phyloP scores from a whole-genome alignment of 805 yeast genomes.

The Nakazawaea populi region DNA sequence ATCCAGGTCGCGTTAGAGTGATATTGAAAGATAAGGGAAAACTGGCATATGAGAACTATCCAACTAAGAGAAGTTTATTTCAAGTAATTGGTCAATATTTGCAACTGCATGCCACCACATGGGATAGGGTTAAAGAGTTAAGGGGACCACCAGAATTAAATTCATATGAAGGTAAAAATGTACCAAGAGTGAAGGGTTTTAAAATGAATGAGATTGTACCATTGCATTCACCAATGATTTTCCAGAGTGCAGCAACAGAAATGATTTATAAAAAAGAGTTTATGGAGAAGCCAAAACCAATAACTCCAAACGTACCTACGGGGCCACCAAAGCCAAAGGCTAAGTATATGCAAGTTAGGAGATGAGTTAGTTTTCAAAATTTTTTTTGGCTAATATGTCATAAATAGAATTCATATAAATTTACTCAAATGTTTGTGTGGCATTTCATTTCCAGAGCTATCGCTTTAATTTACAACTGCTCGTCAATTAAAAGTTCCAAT shows the following conservation, averaged over 20 bases:
- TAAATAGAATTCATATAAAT: too few species aligned
- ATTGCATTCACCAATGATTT: slow-evolving; percentile 70
- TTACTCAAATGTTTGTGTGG: too few species aligned
- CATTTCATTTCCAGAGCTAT: too few species aligned
- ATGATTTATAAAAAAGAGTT: slow-evolving; percentile 48
- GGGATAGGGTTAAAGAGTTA: slow-evolving; percentile 53
- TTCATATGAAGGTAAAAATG: slow-evolving; percentile 46
- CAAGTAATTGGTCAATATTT: slow-evolving; percentile 55
- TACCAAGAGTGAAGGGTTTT: slow-evolving; percentile 82
- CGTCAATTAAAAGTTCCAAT: too few species aligned
- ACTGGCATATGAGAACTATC: slow-evolving; percentile 26
- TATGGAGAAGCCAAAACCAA: slow-evolving; percentile 17
- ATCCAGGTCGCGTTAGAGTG: slow-evolving; percentile 92
- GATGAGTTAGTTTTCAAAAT: slow-evolving; percentile 22
- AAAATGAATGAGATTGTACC: slow-evolving; percentile 85
- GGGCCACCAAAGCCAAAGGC: slow-evolving; percentile 48
- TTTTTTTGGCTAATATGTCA: too few species aligned
- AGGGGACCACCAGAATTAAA: slow-evolving; percentile 63
- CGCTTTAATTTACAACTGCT: too few species aligned
- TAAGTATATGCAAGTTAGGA: slow-evolving; percentile 59
- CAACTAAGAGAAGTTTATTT: slow-evolving; percentile 63
- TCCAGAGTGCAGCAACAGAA: slow-evolving; percentile 81
- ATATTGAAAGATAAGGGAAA: slow-evolving; percentile 49
- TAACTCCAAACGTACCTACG: slow-evolving; percentile 34
- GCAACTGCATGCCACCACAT: slow-evolving; percentile 57